These are phyloP conservation scores for Solanum hybrid DNA, from an alignment of 305 asterid genomes.

Conservation along the genomic window DNA sequence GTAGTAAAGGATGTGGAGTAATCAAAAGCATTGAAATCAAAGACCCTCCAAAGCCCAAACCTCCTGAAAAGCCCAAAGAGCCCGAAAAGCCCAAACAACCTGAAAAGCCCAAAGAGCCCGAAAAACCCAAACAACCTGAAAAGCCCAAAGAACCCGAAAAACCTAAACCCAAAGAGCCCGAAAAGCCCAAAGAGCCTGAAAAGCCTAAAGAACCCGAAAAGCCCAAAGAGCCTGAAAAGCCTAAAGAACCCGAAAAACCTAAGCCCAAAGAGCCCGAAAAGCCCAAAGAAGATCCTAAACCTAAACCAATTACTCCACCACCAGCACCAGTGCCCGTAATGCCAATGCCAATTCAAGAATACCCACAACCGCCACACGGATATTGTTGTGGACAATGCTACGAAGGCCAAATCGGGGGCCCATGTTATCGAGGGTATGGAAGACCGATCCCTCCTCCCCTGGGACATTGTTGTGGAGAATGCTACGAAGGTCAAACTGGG, in stretches of 20 bases:
- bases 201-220: background rate
- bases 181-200: background rate
- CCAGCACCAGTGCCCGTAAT: background rate
- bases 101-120: background rate
- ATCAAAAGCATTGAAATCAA: too few relatives aligned
- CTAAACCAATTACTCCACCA: background rate
- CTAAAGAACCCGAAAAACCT: background rate
- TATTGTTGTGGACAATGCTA: conserved; percentile 23
- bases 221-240: background rate
- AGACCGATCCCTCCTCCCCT: background rate
- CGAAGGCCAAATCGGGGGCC: conserved; percentile 21
- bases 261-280: background rate
- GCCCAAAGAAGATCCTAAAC: background rate
- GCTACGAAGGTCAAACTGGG: too few relatives aligned
- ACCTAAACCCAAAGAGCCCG: too few relatives aligned
- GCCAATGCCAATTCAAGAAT: background rate
- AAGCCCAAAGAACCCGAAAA: background rate
- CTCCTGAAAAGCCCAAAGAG: too few relatives aligned
- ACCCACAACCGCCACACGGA: conserved; percentile 4
- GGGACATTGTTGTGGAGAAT: too few relatives aligned
- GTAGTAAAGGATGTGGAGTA: conserved; percentile 2
- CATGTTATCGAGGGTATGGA: conserved; percentile 35
- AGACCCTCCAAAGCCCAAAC: too few relatives aligned
- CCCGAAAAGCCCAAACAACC: background rate
- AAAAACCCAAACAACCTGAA: too few relatives aligned